phyloP scores from a whole-genome alignment of 352 stramenopile genomes.

The Phytopythium cucurbitacearum region DNA sequence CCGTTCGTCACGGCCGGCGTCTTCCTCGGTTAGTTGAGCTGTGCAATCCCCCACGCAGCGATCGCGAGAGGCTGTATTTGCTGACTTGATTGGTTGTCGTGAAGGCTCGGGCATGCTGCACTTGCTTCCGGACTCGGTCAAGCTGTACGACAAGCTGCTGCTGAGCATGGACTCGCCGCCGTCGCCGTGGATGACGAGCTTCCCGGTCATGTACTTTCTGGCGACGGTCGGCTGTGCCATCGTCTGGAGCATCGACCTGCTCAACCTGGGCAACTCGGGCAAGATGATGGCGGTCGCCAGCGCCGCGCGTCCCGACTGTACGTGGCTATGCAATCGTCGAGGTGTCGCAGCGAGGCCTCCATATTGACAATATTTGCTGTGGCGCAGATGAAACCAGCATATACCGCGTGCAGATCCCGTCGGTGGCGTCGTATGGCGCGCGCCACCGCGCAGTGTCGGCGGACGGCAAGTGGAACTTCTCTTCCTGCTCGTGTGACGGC shows the following conservation, averaged over 20 bases:
- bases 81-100: not conserved
- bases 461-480: constrained; percentile 26
- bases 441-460: constrained; percentile 33
- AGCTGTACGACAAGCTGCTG: constrained; percentile 48
- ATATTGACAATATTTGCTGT: not conserved
- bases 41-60: no score
- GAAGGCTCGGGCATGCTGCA: constrained; percentile 48
- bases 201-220: constrained; percentile 56
- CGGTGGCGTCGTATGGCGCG: constrained; percentile 43
- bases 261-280: constrained; percentile 61
- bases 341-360: not conserved
- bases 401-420: constrained; percentile 50
- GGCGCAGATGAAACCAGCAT: constrained; percentile 55
- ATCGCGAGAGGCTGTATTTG: no score
- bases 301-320: constrained; percentile 48
- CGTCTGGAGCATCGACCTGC: constrained; percentile 53
- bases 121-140: constrained; percentile 49
- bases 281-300: constrained; percentile 67
- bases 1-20: constrained; percentile 58
- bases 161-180: constrained; percentile 16
- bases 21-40: constrained; percentile 25
- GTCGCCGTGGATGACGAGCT: constrained; percentile 34
- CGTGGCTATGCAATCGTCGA: constrained; percentile 5
- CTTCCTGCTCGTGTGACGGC: constrained; percentile 26
- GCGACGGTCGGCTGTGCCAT: constrained; percentile 44